Conservation (phyloP, 1,284 basidiomycete genomes). For the Cryptococcus wingfieldii region DNA sequence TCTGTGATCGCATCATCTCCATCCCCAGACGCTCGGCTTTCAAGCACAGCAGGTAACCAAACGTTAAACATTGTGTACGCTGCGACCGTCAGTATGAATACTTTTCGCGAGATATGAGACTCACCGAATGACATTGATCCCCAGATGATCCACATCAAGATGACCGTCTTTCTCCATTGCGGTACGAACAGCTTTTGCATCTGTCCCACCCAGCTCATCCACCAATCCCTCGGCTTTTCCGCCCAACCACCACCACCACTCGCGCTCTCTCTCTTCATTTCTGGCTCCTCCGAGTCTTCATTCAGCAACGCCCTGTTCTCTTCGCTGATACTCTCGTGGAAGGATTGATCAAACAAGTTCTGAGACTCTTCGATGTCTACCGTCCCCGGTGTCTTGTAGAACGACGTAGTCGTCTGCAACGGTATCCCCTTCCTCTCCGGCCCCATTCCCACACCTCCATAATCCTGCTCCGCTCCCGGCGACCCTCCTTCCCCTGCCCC, state of each 20-base stretch:
- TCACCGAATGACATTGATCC: constrained; percentile 70
- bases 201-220: constrained; percentile 59
- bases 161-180: constrained; percentile 75
- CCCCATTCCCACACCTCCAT: constrained; percentile 11
- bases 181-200: constrained; percentile 71
- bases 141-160: constrained; percentile 83
- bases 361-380: not conserved
- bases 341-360: not conserved
- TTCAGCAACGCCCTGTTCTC: too few species aligned
- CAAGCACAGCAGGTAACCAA: constrained; percentile 84
- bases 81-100: constrained; percentile 30
- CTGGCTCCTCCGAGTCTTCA: too few species aligned
- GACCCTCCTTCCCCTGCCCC: constrained; percentile 6
- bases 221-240: constrained; percentile 14
- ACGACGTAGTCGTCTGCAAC: not conserved
- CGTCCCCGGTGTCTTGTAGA: not conserved
- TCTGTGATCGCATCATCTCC: constrained; percentile 58
- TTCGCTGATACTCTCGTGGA: not conserved
- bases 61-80: constrained; percentile 97
- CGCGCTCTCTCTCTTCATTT: too few species aligned
- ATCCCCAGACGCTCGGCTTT: constrained; percentile 35
- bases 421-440: constrained; percentile 7
- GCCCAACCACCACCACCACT: constrained; percentile 3
- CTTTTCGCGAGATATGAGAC: constrained; percentile 29
- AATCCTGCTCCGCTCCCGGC: not conserved